Evolutionary conservation across 192 early-diverging fungal genomes (phyloP).

Genomic region (Linnemannia zychae): DNA sequence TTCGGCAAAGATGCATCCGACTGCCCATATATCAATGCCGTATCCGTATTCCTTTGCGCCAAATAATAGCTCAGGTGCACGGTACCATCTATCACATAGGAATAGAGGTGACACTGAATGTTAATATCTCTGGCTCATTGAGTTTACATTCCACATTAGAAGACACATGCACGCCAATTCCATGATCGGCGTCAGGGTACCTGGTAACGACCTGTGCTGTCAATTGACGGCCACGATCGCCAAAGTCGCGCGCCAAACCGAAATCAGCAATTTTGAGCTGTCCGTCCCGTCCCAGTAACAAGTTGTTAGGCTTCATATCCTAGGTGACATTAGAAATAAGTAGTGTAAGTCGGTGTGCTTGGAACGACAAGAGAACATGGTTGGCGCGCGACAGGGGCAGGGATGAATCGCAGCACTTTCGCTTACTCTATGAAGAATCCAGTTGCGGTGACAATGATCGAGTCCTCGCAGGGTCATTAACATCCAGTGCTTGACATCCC

Average conservation of each 20-base stretch:
- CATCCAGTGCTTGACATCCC: slow-evolving; percentile 98
- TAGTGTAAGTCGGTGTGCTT: background rate
- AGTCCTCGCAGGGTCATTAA: slow-evolving; percentile 95
- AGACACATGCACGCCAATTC: background rate
- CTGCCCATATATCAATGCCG: slow-evolving; percentile 96
- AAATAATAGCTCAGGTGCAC: slow-evolving; percentile 94
- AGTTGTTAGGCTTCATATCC: slow-evolving; percentile 93
- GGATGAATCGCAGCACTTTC: background rate
- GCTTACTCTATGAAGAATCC: slow-evolving; percentile 88
- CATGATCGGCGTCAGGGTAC: slow-evolving; percentile 27
- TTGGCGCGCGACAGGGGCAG: background rate
- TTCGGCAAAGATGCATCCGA: slow-evolving; percentile 99
- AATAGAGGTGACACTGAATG: background rate
- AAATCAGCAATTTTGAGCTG: slow-evolving; percentile 98
- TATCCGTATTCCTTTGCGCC: slow-evolving; percentile 90
- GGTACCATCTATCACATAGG: slow-evolving; percentile 83
- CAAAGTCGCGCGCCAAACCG: slow-evolving; percentile 97
- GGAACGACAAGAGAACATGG: background rate
- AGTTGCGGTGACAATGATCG: slow-evolving; percentile 91
- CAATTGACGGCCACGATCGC: slow-evolving; percentile 82
- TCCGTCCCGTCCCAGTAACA: slow-evolving; percentile 85
- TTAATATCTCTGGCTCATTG: background rate
- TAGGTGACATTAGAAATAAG: slow-evolving; percentile 22
- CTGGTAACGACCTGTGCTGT: slow-evolving; percentile 95
- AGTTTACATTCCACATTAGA: background rate